These are phyloP conservation scores for Aspergillaceae sp. DNA, from an alignment of 2,329 filamentous ascomycete species.

Conservation along the genomic window DNA sequence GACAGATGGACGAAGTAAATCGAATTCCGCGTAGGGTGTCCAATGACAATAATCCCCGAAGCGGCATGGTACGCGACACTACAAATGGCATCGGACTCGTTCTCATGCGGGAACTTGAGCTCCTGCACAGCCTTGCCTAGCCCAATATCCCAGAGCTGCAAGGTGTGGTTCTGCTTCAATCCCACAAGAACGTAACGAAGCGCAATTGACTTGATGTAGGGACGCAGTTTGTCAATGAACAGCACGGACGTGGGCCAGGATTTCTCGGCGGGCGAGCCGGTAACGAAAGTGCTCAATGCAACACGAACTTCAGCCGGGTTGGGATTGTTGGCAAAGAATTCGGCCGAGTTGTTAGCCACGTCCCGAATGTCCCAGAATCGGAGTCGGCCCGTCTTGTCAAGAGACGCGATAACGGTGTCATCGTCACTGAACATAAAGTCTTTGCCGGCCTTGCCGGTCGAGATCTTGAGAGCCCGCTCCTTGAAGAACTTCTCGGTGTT, in stretches of 20 bases:
- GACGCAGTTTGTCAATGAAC: slow-evolving; percentile 90
- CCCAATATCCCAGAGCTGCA: slow-evolving; percentile 96
- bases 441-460: slow-evolving; percentile 95
- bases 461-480: slow-evolving; percentile 84
- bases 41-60: slow-evolving; percentile 88
- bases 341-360: slow-evolving; percentile 48
- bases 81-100: slow-evolving; percentile 95
- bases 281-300: slow-evolving; percentile 77
- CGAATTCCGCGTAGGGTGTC: slow-evolving; percentile 92
- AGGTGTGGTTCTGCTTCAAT: slow-evolving; percentile 97
- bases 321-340: slow-evolving; percentile 30
- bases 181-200: slow-evolving; percentile 93
- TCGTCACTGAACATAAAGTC: slow-evolving; percentile 98
- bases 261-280: slow-evolving; percentile 80
- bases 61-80: slow-evolving; percentile 89
- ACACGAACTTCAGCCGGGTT: slow-evolving; percentile 67
- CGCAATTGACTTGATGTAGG: slow-evolving; percentile 81
- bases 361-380: slow-evolving; percentile 97
- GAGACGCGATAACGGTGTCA: slow-evolving; percentile 83
- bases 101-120: slow-evolving; percentile 89
- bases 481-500: slow-evolving; percentile 81
- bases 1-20: slow-evolving; percentile 96
- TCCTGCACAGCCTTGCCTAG: slow-evolving; percentile 94
- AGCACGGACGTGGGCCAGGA: slow-evolving; percentile 94
- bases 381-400: slow-evolving; percentile 92